Percentiles rank a stretch among this genome's conserved stretches.
These are phyloP conservation scores for Solanum etuberosum DNA, from an alignment of 257 asterid species.

Conservation along the genomic window DNA sequence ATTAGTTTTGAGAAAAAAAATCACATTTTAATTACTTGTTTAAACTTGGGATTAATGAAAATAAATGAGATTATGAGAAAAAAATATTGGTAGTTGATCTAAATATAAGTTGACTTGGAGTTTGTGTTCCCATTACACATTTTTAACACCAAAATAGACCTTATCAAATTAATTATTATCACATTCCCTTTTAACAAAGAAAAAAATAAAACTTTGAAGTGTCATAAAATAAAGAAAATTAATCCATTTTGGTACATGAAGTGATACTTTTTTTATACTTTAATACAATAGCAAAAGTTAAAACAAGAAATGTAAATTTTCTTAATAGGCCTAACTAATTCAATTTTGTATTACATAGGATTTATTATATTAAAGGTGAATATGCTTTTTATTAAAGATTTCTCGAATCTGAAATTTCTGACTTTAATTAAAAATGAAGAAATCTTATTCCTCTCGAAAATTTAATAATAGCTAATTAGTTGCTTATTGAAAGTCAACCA, in stretches of 20 bases:
- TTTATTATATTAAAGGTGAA: not conserved
- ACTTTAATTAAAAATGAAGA: not conserved
- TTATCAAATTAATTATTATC: not conserved
- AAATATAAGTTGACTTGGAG: not conserved
- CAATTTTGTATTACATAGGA: not conserved
- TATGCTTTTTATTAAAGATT: not conserved
- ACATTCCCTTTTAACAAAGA: not conserved
- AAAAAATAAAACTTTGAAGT: not conserved
- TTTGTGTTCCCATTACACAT: not conserved
- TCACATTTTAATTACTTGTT: not conserved
- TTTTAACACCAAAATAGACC: not conserved
- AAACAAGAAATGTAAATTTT: not conserved
- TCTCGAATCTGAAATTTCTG: not conserved
- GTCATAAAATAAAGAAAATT: not conserved
- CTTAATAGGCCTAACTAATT: not conserved
- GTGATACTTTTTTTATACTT: not conserved
- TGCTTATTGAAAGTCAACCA: not conserved
- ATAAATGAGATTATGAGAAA: not conserved
- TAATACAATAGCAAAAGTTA: not conserved
- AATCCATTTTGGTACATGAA: not conserved
- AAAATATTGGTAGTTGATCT: not conserved
- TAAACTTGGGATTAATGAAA: not conserved
- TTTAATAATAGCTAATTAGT: not conserved
- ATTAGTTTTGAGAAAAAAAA: not conserved
- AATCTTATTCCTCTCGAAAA: not conserved